These are phyloP conservation scores for Fomitopsis pulvina DNA, from an alignment of 768 basidiomycete genomes.

Conservation along the genomic window DNA sequence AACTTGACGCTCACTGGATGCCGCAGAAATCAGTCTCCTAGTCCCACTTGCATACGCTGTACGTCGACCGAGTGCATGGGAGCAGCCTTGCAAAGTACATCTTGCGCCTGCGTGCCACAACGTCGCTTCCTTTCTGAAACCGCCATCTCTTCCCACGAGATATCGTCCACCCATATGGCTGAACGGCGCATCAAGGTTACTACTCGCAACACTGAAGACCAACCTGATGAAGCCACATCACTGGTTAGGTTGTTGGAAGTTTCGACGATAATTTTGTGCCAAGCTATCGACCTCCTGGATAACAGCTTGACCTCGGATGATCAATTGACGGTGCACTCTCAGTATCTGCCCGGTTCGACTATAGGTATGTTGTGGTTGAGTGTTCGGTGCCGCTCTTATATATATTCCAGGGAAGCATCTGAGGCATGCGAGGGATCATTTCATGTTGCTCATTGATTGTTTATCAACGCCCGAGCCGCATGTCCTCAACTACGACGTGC, in stretches of 20 bases:
- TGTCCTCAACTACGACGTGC: constrained; percentile 67
- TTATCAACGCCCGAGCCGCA: constrained; percentile 39
- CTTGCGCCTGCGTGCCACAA: background rate
- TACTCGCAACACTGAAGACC: background rate
- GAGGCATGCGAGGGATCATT: constrained; percentile 82
- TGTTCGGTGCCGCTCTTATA: background rate
- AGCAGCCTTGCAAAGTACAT: background rate
- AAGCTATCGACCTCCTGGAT: constrained; percentile 69
- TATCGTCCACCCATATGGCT: background rate
- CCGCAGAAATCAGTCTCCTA: too few relatives aligned
- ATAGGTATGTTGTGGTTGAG: constrained; percentile 46
- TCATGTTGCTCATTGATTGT: constrained; percentile 56
- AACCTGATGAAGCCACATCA: constrained; percentile 17
- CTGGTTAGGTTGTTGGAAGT: constrained; percentile 58
- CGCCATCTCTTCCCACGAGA: constrained; percentile 5
- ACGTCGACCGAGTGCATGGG: background rate
- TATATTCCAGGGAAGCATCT: constrained; percentile 68
- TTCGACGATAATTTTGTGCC: constrained; percentile 58
- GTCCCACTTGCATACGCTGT: too few relatives aligned
- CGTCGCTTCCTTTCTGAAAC: background rate
- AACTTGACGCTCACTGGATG: too few relatives aligned
- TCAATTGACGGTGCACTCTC: constrained; percentile 63
- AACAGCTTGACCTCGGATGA: constrained; percentile 58
- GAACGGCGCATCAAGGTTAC: background rate
- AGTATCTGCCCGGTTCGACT: constrained; percentile 78